A percentile compares a stretch with the other conserved stretches of the same genome.
phyloP scores from a whole-genome alignment of 1,284 basidiomycete genomes.

The Porodaedalea pini region DNA sequence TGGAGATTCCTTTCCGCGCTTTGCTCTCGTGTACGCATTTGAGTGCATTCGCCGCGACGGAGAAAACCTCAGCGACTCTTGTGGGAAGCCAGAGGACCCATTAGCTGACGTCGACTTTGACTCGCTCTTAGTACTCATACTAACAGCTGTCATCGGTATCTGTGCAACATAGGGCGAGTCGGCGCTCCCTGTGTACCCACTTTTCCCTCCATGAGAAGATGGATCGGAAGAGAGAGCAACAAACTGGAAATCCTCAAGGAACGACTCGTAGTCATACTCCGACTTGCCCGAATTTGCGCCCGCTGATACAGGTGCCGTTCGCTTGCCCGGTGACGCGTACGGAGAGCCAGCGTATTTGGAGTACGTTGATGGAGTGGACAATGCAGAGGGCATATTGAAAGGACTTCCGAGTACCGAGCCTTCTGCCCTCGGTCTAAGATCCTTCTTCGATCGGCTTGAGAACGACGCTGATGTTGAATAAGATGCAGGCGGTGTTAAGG shows the following conservation, averaged over 20 bases:
- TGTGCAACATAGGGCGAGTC: not conserved
- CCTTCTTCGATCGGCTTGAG: not conserved
- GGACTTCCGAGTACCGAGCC: not conserved
- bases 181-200: not conserved
- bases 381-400: not conserved
- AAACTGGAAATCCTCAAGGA: conserved; percentile 19
- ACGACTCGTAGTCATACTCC: conserved; percentile 10
- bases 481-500: not conserved
- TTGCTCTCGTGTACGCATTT: not conserved
- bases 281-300: not conserved
- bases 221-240: not conserved
- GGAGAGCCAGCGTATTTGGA: conserved; percentile 5
- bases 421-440: not conserved
- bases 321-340: not conserved
- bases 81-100: conserved; percentile 1
- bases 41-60: not conserved
- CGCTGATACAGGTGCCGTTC: not conserved
- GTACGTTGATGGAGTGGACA: conserved; percentile 14
- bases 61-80: not conserved
- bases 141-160: conserved; percentile 13
- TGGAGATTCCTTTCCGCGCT: not conserved
- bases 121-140: not conserved
- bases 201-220: not conserved
- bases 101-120: conserved; percentile 2
- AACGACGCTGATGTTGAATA: not conserved